Percentiles rank a stretch among this genome's conserved stretches.
Evolutionary conservation across 1,139 yeast species (phyloP).

Genomic region (Geotrichum phurueaensis): DNA sequence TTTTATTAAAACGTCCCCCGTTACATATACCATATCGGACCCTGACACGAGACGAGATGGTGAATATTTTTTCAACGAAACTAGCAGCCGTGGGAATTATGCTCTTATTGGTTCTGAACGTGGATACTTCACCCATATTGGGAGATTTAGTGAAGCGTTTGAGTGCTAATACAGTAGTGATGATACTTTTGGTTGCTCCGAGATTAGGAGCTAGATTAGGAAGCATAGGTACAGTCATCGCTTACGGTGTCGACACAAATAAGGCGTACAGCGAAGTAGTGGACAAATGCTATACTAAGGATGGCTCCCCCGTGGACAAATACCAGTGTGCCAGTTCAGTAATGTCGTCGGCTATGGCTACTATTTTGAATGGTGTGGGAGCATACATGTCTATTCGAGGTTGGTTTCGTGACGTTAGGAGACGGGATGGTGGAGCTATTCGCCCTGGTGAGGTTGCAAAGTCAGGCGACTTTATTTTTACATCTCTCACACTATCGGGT

Average conservation of each 20-base stretch:
- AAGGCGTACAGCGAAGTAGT: neutral
- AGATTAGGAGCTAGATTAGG: neutral
- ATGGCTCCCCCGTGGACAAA: neutral
- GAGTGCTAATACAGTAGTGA: neutral
- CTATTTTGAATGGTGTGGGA: neutral
- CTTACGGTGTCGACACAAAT: neutral
- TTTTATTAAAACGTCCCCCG: too few species aligned
- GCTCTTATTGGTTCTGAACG: neutral
- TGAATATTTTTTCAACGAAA: neutral
- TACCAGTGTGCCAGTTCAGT: neutral
- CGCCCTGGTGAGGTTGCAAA: neutral
- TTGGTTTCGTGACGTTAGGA: neutral
- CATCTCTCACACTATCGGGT: neutral
- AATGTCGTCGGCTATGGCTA: neutral
- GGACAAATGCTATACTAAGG: neutral
- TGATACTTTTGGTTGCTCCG: neutral
- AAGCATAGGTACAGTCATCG: neutral
- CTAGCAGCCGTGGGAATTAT: neutral
- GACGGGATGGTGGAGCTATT: neutral
- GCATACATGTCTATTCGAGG: neutral
- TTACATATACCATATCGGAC: too few species aligned
- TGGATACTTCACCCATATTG: neutral
- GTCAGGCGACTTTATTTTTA: neutral
- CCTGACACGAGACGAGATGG: too few species aligned
- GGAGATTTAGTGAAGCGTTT: neutral